Percentiles rank a stretch among this genome's conserved stretches.
Conservation (phyloP, 805 yeast genomes). For the Kuraishia piskuri region DNA sequence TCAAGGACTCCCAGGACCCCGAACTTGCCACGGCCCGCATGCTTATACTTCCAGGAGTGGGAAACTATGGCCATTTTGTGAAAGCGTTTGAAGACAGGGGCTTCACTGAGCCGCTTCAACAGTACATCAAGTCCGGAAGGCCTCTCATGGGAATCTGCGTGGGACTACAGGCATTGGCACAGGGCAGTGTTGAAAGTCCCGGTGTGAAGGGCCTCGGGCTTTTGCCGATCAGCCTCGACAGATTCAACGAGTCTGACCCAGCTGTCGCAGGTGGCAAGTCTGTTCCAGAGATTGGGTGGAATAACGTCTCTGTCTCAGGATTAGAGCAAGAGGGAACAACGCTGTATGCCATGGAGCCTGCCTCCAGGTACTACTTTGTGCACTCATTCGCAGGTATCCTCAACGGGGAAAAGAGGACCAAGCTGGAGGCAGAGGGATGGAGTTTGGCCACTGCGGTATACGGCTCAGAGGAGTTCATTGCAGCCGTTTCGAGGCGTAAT, state of each 20-base stretch:
- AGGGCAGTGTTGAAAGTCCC: constrained; percentile 68
- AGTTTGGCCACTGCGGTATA: constrained; percentile 63
- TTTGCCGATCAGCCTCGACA: constrained; percentile 42
- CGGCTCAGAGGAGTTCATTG: constrained; percentile 73
- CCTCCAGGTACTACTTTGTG: constrained; percentile 81
- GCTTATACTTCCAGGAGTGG: constrained; percentile 92
- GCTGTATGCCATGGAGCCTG: constrained; percentile 58
- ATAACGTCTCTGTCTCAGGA: constrained; percentile 22
- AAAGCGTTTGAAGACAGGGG: constrained; percentile 53
- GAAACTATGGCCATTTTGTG: constrained; percentile 93
- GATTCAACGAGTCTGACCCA: constrained; percentile 43
- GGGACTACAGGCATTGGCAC: constrained; percentile 82
- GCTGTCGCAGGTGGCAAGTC: constrained; percentile 39
- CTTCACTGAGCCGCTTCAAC: constrained; percentile 54
- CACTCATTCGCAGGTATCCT: constrained; percentile 85
- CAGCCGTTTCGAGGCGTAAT: constrained; percentile 71
- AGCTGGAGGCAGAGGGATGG: constrained; percentile 45
- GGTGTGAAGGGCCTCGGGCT: constrained; percentile 48
- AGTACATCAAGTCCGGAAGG: constrained; percentile 67
- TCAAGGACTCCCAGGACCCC: constrained; percentile 52
- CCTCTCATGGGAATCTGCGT: constrained; percentile 97
- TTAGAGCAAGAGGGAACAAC: constrained; percentile 13
- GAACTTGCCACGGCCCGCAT: constrained; percentile 36
- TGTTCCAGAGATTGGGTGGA: constrained; percentile 98
- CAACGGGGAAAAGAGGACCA: constrained; percentile 23